phyloP scores from a whole-genome alignment of 106 monocot species.

The Narthecium ossifragum region DNA sequence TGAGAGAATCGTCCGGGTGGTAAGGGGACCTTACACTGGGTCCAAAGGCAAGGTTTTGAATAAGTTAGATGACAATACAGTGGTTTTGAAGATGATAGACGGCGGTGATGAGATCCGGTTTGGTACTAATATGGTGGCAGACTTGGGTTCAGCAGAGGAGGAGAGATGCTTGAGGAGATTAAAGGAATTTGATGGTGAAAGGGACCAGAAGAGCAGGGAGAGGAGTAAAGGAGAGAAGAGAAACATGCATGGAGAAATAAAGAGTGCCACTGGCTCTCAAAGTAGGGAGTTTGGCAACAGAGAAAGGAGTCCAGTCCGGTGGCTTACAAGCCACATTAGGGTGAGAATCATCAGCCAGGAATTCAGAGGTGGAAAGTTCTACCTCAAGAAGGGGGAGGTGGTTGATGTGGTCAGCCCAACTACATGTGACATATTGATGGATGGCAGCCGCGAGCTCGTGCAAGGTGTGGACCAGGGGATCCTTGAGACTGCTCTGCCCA shows the following conservation, averaged over 20 bases:
- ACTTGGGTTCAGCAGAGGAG: constrained; percentile 34
- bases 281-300: neutral
- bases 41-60: constrained; percentile 27
- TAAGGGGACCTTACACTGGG: constrained; percentile 28
- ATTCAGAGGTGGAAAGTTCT: constrained; percentile 55
- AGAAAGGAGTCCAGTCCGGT: constrained; percentile 21
- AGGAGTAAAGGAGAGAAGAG: constrained; percentile 8
- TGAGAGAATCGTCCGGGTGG: constrained; percentile 23
- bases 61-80: neutral
- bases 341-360: constrained; percentile 80
- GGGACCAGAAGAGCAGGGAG: constrained; percentile 4
- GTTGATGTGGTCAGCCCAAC: constrained; percentile 83
- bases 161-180: constrained; percentile 25
- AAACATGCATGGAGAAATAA: neutral
- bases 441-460: constrained; percentile 58
- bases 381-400: constrained; percentile 82
- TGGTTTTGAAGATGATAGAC: constrained; percentile 19
- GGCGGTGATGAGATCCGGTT: constrained; percentile 23
- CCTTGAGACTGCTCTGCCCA: constrained; percentile 84
- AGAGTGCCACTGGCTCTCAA: neutral
- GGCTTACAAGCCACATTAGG: constrained; percentile 90
- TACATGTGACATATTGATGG: constrained; percentile 74
- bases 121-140: constrained; percentile 19
- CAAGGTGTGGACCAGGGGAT: constrained; percentile 84
- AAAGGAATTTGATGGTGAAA: constrained; percentile 11